Conservation (phyloP, 345 rosid genomes). For the Eucalyptus tenuipes region DNA sequence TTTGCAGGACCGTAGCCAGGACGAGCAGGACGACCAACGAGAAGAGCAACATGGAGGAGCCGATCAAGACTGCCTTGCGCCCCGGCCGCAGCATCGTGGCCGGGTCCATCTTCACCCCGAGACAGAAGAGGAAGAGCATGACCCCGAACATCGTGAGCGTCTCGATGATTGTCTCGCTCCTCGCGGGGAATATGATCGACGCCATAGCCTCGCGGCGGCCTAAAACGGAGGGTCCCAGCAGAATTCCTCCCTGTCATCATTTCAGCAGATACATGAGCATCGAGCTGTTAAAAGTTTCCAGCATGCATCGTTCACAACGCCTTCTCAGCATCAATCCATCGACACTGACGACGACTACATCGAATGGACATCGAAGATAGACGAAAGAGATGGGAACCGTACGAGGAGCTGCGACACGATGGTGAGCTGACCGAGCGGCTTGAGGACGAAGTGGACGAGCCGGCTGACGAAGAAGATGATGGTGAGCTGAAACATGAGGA, state of each 20-base stretch:
- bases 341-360: background rate
- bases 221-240: slow-evolving; percentile 17
- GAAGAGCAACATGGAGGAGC: slow-evolving; percentile 1
- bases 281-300: background rate
- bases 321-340: background rate
- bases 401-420: slow-evolving; percentile 10
- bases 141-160: background rate
- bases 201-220: background rate
- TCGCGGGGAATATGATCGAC: background rate
- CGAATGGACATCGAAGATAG: background rate
- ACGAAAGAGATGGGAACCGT: background rate
- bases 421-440: slow-evolving; percentile 6
- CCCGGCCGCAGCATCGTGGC: slow-evolving; percentile 3
- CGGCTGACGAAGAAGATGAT: background rate
- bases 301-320: background rate
- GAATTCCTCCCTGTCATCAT: slow-evolving; percentile 14
- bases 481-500: slow-evolving; percentile 5
- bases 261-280: background rate
- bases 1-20: background rate
- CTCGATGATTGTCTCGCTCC: background rate
- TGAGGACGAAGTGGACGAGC: background rate
- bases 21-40: background rate
- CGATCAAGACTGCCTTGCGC: background rate
- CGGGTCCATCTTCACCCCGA: slow-evolving; percentile 16
- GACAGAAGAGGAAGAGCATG: slow-evolving; percentile 10